Evolutionary conservation across 768 basidiomycete genomes (phyloP), one percentile per base, ranked within the genome.

Genomic region (Leccinum boreale): DNA sequence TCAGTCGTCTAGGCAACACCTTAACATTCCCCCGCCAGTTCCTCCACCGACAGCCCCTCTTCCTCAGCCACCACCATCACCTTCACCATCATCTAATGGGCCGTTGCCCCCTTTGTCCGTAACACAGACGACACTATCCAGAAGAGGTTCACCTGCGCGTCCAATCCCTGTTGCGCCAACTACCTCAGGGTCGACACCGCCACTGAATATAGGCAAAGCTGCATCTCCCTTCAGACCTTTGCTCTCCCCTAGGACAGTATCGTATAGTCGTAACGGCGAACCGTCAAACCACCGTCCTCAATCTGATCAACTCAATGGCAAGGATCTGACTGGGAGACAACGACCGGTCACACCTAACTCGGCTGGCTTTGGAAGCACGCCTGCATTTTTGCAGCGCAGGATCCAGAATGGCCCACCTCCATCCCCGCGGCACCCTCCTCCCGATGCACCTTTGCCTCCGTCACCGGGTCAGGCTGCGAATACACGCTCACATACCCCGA

Each of bases 41-140:
- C 71, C 71, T 17, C 71, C 71, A 4, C 71, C 71, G 3, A 70
- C 66, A 33, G 62, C 62, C 21, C 71, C 71, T 50, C 65, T 74
- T 21, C 70, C 70, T 42, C 72, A 64, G 23, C 68, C 50, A 10
- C 71, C 70, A 24, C 55, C 67, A 11, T 60, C 65, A 10, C 64
- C 61, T 2, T 61, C 58, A 17, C 15, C 33, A 10, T 44, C 52
- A 12, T 29, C 42, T 12, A 53, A 46, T 36, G 59, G 50, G 33
- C 19, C 51, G 19, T 7, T 33, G 26, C 54, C 15, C 1, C 48
- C 62, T 24, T 48, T 58, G 7, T 57, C 53, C 14, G 31, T 21
- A 26, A 54, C 48, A 26, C 58, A 51, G 4, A 39, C 23, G 15
- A 47, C 35, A 35, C 55, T 46, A 21, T 61, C 59, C 35, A 56